These are phyloP conservation scores for Melaleuca alternifolia DNA, from an alignment of 345 rosid genomes.

Conservation along the genomic window DNA sequence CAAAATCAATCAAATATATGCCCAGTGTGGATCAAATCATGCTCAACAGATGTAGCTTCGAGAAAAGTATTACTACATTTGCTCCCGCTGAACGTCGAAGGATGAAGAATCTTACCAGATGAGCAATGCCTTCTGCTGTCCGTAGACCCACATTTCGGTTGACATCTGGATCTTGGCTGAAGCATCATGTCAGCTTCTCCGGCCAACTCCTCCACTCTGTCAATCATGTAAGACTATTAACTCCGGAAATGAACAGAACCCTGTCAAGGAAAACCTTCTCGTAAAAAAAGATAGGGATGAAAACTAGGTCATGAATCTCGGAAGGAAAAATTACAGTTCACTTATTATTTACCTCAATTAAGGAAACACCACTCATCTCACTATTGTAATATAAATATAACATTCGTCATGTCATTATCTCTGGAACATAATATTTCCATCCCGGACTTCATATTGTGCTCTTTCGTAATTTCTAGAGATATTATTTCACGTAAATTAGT, in stretches of 20 bases:
- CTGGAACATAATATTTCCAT: accelerated
- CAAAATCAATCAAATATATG: background rate
- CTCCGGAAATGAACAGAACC: background rate
- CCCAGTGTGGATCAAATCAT: background rate
- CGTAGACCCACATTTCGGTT: background rate
- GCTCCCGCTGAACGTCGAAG: accelerated
- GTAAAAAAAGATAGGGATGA: background rate
- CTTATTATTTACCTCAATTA: background rate
- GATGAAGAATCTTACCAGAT: background rate
- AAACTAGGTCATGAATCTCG: background rate
- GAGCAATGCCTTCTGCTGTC: background rate
- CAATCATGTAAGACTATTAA: background rate
- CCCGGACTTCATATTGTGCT: background rate
- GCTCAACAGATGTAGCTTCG: background rate
- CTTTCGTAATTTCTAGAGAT: background rate
- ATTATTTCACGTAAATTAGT: accelerated
- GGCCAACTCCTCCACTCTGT: background rate
- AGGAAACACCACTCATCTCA: background rate
- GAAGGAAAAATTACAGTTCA: background rate
- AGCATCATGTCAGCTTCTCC: background rate
- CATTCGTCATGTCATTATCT: background rate
- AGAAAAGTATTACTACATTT: background rate
- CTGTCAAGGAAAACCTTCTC: background rate
- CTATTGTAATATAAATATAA: background rate
- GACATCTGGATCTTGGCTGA: too few species aligned